phyloP scores from a whole-genome alignment of 2,329 filamentous ascomycete species.

The Colletotrichum destructivum region DNA sequence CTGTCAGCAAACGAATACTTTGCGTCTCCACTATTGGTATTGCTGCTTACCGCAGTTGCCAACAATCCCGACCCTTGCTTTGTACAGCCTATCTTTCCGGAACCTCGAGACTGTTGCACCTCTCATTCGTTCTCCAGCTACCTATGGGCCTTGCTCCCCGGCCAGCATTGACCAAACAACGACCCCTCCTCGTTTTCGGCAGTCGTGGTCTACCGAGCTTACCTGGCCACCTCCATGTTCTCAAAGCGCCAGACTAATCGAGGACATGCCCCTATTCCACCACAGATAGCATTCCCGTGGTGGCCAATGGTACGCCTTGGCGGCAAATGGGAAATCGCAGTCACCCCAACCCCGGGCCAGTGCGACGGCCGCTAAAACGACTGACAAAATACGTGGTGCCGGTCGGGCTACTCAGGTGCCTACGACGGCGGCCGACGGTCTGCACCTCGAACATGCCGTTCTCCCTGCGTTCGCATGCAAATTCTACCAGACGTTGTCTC shows the following conservation, averaged over 20 bases:
- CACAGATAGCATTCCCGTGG: conserved; percentile 19
- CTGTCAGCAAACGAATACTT: background rate
- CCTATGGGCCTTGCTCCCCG: conserved; percentile 15
- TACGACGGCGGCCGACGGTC: background rate
- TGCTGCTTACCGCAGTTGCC: conserved; percentile 11
- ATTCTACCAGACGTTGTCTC: background rate
- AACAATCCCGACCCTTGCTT: conserved; percentile 5
- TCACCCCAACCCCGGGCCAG: conserved; percentile 24
- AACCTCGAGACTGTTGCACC: background rate
- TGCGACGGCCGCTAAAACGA: conserved; percentile 32
- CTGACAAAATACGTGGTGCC: conserved; percentile 19
- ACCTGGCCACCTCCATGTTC: conserved; percentile 7
- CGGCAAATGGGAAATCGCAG: conserved; percentile 15
- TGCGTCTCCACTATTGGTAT: background rate
- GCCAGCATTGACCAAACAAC: conserved; percentile 16
- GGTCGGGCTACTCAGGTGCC: conserved; percentile 22
- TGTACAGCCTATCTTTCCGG: background rate
- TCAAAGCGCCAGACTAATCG: background rate
- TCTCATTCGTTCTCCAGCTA: conserved; percentile 6
- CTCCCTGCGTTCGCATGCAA: conserved; percentile 33
- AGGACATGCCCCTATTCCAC: conserved; percentile 24
- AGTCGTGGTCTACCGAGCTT: conserved; percentile 3
- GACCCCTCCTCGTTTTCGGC: conserved; percentile 11
- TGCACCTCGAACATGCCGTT: conserved; percentile 30
- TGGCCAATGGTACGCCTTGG: conserved; percentile 14